phyloP scores from a whole-genome alignment of 768 basidiomycete genomes.

The Coprinellus micaceus region DNA sequence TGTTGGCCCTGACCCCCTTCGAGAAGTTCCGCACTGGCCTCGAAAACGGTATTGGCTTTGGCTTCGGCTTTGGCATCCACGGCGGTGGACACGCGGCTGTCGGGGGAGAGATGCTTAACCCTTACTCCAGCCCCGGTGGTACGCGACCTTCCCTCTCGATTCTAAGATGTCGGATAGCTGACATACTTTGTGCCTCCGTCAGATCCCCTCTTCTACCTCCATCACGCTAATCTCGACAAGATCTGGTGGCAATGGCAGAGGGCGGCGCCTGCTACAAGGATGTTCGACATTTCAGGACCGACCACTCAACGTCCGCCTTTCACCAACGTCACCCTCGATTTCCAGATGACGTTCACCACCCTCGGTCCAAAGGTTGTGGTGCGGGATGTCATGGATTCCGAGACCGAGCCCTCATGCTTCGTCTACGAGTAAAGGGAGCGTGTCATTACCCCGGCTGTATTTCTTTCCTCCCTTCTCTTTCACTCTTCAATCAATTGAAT shows the following conservation, averaged over 20 bases:
- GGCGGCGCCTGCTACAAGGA: not conserved
- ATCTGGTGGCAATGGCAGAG: constrained; percentile 6
- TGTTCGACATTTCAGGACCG: not conserved
- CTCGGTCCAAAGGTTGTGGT: not conserved
- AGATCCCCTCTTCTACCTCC: constrained; percentile 2
- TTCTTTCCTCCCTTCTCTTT: not conserved
- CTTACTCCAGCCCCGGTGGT: constrained; percentile 4
- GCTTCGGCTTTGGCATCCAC: not conserved
- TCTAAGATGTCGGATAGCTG: not conserved
- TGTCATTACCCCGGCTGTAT: not conserved
- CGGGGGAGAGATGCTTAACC: constrained; percentile 5
- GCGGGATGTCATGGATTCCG: constrained; percentile 7
- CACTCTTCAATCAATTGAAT: not conserved
- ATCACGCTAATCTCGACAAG: constrained; percentile 2
- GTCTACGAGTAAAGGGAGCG: not conserved
- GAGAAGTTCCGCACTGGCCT: constrained; percentile 5
- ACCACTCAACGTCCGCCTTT: not conserved
- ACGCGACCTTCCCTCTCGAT: not conserved
- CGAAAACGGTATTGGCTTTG: not conserved
- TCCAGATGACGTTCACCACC: not conserved
- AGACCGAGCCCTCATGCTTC: constrained; percentile 2
- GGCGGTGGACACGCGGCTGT: constrained; percentile 1
- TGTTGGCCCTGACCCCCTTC: not conserved
- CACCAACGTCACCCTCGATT: not conserved
- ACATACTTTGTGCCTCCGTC: not conserved